A percentile compares a stretch with the other conserved stretches of the same genome.
Evolutionary conservation across 495 filamentous ascomycete genomes (phyloP).

Genomic region (Daldinia childiae): DNA sequence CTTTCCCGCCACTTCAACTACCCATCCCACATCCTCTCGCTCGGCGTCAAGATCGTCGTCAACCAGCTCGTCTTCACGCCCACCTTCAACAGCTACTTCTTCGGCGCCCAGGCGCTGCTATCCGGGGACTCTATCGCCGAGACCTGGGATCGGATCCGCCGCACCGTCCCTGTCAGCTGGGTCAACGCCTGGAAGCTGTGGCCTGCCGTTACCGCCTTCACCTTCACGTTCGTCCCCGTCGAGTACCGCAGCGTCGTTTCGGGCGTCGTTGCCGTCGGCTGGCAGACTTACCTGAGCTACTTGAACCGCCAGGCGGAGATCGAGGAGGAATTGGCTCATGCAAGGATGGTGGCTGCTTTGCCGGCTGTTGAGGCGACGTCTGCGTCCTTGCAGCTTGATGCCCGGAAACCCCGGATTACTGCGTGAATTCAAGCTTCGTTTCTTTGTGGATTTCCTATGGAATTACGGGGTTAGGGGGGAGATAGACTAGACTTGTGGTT

Average conservation of each 20-base stretch:
- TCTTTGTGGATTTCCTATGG: background rate
- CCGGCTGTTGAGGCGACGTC: conserved; percentile 4
- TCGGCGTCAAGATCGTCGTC: conserved; percentile 78
- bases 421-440: conserved; percentile 9
- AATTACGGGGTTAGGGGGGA: background rate
- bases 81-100: conserved; percentile 91
- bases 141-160: conserved; percentile 72
- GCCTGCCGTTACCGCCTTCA: conserved; percentile 89
- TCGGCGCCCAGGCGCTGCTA: conserved; percentile 78
- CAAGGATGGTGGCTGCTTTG: conserved; percentile 3
- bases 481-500: background rate
- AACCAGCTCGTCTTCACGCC: conserved; percentile 88
- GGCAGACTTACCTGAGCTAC: conserved; percentile 90
- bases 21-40: conserved; percentile 70
- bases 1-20: conserved; percentile 85
- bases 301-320: conserved; percentile 79
- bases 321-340: conserved; percentile 45
- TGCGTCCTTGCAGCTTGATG: conserved; percentile 10
- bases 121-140: conserved; percentile 67
- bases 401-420: conserved; percentile 16
- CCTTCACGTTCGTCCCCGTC: conserved; percentile 81
- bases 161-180: conserved; percentile 79
- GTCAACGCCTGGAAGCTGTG: conserved; percentile 87
- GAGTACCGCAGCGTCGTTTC: conserved; percentile 83
- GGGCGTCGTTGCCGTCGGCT: conserved; percentile 80